Base-by-base conservation (phyloP, 106 monocot genomes). In the Acanthochlamys bracteata region DNA sequence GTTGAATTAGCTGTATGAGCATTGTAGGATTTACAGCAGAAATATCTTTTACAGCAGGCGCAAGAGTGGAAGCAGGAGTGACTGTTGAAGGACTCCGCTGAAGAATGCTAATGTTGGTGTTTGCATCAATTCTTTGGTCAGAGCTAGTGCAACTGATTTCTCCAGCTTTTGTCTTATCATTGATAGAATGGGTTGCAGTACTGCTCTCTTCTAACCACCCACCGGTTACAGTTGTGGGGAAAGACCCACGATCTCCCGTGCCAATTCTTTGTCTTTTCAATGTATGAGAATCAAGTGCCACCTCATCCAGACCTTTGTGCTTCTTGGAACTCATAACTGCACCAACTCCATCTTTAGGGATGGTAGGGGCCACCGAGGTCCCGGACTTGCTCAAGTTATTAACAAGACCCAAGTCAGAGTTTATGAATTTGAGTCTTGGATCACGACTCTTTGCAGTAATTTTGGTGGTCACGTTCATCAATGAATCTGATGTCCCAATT, bases 1-100 rank as follows among this genome's bases (percentile, higher is more conserved):
- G 79, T 19, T 89, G 80, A 71, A 98, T 10, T 20, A 85, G 63
- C 14, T 93, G 70, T 71, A 84, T 41, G 49, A 92, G 76, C 76
- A 92, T 79, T 22, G 82, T 75, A 63, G 91, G 85, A 53, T 91
- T 89, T 43, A 79, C 83, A 56, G 80, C 85, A 56, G 78, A 82
- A 47, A 86, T 73, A 46, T 80, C 89, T 59, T 91, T 83, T 42
- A 81, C 42, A 55, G 83, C 61, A 69, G 86, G 82, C 57, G 84
- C 64, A 8, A 69, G 72, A 74, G 78, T 55, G 33, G 65, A 13
- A 60, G 79, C 57, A 54, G 66, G 52, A 16, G 75, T 43, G 10
- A 13, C 39, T 60, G 54, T 65, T 45, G 66, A 41, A 27, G 49
- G 42, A 42, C 64, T 39, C 19, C 65, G 76, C 24, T 42, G 53